phyloP scores from a whole-genome alignment of 164 flowering plant genomes.

The Sextonia rubra region DNA sequence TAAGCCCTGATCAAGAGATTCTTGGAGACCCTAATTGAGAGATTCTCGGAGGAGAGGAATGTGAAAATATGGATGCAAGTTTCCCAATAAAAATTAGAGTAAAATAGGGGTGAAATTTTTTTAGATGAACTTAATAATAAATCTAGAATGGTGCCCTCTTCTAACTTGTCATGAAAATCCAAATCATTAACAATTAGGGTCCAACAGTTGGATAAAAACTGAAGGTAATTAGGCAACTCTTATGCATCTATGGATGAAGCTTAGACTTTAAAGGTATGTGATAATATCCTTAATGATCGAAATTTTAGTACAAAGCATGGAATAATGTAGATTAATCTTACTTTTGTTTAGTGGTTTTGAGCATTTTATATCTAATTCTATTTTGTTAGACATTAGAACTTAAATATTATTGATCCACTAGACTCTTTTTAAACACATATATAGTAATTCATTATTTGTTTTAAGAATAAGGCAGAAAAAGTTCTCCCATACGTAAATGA shows the following conservation, averaged over 20 bases:
- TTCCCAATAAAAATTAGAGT: too few relatives aligned
- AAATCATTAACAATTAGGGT: neutral
- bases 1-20: too few relatives aligned
- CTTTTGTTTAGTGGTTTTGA: too few relatives aligned
- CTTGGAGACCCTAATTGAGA: too few relatives aligned
- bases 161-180: too few relatives aligned
- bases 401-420: neutral
- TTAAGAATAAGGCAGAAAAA: constrained; percentile 76
- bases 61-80: too few relatives aligned
- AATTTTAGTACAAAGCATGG: neutral
- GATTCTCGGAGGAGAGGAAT: too few relatives aligned
- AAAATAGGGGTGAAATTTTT: too few relatives aligned
- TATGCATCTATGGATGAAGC: constrained; percentile 43
- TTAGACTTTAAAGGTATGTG: constrained; percentile 53
- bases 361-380: neutral
- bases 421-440: constrained; percentile 10
- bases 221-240: constrained; percentile 23
- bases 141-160: too few relatives aligned
- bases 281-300: neutral
- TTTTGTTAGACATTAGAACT: neutral
- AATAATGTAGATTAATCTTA: neutral
- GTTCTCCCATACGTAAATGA: constrained; percentile 64
- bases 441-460: constrained; percentile 16
- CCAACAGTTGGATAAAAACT: neutral
- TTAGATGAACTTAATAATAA: too few relatives aligned